A percentile compares a stretch with the other conserved stretches of the same genome.
Evolutionary conservation across 2,329 filamentous ascomycete genomes (phyloP).

Genomic region (Hypocrella siamensis): DNA sequence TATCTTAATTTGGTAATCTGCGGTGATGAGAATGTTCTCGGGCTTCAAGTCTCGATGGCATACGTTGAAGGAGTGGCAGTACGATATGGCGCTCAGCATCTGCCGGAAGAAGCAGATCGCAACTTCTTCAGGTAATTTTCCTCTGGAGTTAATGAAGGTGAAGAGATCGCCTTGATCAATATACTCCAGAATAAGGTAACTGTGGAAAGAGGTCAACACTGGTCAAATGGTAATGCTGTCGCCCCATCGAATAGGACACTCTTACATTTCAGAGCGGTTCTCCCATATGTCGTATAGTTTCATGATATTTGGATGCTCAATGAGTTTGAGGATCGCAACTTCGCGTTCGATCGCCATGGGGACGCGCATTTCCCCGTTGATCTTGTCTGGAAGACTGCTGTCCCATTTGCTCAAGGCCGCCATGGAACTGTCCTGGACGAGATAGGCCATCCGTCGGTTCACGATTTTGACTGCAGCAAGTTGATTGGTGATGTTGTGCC

Average conservation of each 20-base stretch:
- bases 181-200: constrained; percentile 89
- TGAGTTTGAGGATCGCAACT: constrained; percentile 91
- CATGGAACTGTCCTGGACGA: constrained; percentile 74
- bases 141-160: constrained; percentile 62
- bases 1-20: constrained; percentile 67
- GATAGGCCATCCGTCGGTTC: constrained; percentile 62
- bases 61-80: constrained; percentile 88
- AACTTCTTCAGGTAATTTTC: constrained; percentile 63
- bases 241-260: too few species aligned
- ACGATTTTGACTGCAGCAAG: constrained; percentile 92
- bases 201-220: too few species aligned
- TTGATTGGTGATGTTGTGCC: constrained; percentile 64
- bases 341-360: constrained; percentile 86
- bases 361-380: constrained; percentile 51
- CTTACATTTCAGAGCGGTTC: constrained; percentile 85
- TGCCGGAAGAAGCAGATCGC: constrained; percentile 80
- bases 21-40: constrained; percentile 84
- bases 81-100: constrained; percentile 80
- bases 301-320: constrained; percentile 90
- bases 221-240: too few species aligned
- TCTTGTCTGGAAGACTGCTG: constrained; percentile 35
- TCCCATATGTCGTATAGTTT: constrained; percentile 96
- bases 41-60: constrained; percentile 94
- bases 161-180: constrained; percentile 71
- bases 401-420: constrained; percentile 67